Evolutionary conservation across 1,284 basidiomycete genomes (phyloP).

Genomic region (Trametes sp.): DNA sequence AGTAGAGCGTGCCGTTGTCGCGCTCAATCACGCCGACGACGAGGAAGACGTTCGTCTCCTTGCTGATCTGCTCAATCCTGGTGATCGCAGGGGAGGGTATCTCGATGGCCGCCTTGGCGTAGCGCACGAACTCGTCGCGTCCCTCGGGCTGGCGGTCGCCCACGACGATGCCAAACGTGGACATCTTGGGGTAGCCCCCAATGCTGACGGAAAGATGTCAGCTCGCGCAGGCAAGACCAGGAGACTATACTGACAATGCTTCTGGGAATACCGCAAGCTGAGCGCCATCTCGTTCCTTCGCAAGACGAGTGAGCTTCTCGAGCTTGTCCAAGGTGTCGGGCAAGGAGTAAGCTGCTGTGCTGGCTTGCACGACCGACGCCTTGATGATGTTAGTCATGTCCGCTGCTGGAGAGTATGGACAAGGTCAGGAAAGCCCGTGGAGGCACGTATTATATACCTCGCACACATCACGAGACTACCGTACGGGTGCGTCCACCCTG

Average conservation of each 20-base stretch:
- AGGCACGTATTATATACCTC: slow-evolving; percentile 11
- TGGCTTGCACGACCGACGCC: slow-evolving; percentile 65
- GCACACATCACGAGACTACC: slow-evolving; percentile 13
- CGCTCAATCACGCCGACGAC: slow-evolving; percentile 77
- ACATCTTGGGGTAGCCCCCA: slow-evolving; percentile 73
- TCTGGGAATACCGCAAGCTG: slow-evolving; percentile 77
- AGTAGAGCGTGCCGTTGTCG: slow-evolving; percentile 72
- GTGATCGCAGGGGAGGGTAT: slow-evolving; percentile 59
- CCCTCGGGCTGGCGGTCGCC: slow-evolving; percentile 61
- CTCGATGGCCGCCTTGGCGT: slow-evolving; percentile 63
- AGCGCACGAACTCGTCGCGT: slow-evolving; percentile 67
- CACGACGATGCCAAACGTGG: slow-evolving; percentile 64
- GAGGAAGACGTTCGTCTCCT: slow-evolving; percentile 61
- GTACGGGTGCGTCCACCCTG: not conserved
- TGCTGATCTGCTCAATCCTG: slow-evolving; percentile 60
- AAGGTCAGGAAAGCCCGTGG: not conserved
- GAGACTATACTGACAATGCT: slow-evolving; percentile 60
- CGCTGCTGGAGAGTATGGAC: slow-evolving; percentile 5
- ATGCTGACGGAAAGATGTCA: slow-evolving; percentile 48
- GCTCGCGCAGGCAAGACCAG: not conserved
- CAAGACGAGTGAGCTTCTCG: slow-evolving; percentile 55
- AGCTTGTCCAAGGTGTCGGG: slow-evolving; percentile 64
- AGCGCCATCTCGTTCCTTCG: slow-evolving; percentile 57
- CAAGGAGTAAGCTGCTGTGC: slow-evolving; percentile 61
- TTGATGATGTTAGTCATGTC: slow-evolving; percentile 37